phyloP scores from a whole-genome alignment of 2,329 filamentous ascomycete genomes.

The Fusarium sp. region DNA sequence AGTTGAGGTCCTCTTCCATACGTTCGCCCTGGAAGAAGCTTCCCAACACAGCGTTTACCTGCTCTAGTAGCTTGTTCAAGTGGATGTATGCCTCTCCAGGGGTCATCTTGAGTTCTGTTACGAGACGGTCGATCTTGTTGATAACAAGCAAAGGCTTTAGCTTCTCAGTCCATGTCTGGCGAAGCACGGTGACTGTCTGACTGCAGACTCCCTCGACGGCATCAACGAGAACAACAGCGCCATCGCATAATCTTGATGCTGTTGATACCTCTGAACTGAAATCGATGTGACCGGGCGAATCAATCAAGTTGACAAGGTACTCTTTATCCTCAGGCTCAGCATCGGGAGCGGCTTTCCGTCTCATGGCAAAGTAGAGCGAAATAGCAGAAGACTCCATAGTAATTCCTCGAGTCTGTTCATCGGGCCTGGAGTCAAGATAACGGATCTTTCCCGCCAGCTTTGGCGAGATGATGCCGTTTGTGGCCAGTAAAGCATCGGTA shows the following conservation, averaged over 20 bases:
- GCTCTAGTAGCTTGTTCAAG: conserved; percentile 87
- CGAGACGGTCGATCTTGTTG: conserved; percentile 96
- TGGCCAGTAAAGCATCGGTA: conserved; percentile 94
- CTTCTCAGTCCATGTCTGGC: conserved; percentile 95
- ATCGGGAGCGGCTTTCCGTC: conserved; percentile 75
- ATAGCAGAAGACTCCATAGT: conserved; percentile 99
- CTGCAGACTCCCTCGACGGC: conserved; percentile 98
- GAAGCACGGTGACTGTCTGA: conserved; percentile 95
- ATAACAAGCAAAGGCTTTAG: conserved; percentile 93
- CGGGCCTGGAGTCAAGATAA: conserved; percentile 94
- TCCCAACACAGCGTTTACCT: conserved; percentile 96
- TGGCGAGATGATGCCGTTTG: conserved; percentile 98
- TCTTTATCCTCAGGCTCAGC: conserved; percentile 78
- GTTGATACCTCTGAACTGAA: conserved; percentile 99
- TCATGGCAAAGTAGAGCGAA: conserved; percentile 92
- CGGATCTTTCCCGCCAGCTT: conserved; percentile 98
- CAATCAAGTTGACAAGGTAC: conserved; percentile 96
- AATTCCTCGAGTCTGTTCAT: conserved; percentile 95
- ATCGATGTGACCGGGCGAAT: conserved; percentile 97
- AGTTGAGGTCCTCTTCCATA: conserved; percentile 98
- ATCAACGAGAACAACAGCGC: conserved; percentile 92
- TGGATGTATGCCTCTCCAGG: conserved; percentile 90
- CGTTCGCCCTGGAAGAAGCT: conserved; percentile 98
- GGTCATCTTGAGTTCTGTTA: conserved; percentile 95
- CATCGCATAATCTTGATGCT: conserved; percentile 91